A percentile compares a stretch with the other conserved stretches of the same genome.
Conservation (phyloP, 495 filamentous ascomycete genomes). For the Penicillium diatomitis region DNA sequence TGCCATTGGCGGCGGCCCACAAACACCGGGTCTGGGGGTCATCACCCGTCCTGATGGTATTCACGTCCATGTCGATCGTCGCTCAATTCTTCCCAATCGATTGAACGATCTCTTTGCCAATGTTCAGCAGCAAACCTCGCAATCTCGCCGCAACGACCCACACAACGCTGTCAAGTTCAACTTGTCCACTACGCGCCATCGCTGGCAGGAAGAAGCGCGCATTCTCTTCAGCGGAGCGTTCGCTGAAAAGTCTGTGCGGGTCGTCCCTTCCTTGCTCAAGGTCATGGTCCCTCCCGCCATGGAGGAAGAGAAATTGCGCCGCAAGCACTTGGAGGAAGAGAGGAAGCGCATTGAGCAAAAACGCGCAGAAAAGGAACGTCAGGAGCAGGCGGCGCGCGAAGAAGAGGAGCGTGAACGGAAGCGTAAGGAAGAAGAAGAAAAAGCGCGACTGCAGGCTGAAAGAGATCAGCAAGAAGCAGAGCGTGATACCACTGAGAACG, state of each 20-base stretch:
- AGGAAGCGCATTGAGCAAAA: slow-evolving; percentile 39
- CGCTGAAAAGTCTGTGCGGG: slow-evolving; percentile 60
- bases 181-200: slow-evolving; percentile 54
- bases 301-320: slow-evolving; percentile 58
- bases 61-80: slow-evolving; percentile 46
- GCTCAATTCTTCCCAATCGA: slow-evolving; percentile 41
- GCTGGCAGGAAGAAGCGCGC: slow-evolving; percentile 88
- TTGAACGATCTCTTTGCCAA: slow-evolving; percentile 51
- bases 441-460: slow-evolving; percentile 33
- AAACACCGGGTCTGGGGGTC: slow-evolving; percentile 41
- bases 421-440: slow-evolving; percentile 61
- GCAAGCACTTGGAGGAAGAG: slow-evolving; percentile 41
- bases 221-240: slow-evolving; percentile 66
- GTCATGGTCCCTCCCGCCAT: slow-evolving; percentile 78
- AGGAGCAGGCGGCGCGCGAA: slow-evolving; percentile 48
- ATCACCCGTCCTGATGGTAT: slow-evolving; percentile 51
- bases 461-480: slow-evolving; percentile 36
- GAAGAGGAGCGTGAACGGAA: slow-evolving; percentile 47
- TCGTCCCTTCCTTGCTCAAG: slow-evolving; percentile 63
- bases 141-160: slow-evolving; percentile 47
- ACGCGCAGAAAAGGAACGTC: slow-evolving; percentile 38
- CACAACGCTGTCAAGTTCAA: slow-evolving; percentile 62
- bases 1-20: slow-evolving; percentile 43
- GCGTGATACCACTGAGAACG: slow-evolving; percentile 38
- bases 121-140: slow-evolving; percentile 34